Conservation (phyloP, 345 rosid genomes). For the Cardamine occulta region DNA sequence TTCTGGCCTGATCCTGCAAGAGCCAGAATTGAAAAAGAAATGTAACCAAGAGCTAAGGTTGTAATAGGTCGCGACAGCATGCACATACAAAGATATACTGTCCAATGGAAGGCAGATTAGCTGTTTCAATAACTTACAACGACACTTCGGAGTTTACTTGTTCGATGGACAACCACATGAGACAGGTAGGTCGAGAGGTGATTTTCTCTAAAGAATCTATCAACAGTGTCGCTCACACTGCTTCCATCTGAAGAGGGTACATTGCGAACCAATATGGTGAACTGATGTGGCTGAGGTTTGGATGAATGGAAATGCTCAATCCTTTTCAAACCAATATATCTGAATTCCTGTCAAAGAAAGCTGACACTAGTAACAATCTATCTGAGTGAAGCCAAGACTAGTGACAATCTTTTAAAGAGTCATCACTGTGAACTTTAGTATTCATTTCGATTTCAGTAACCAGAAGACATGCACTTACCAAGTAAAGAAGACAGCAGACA, state of each 20-base stretch:
- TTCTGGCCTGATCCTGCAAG: slow-evolving; percentile 61
- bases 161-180: slow-evolving; percentile 72
- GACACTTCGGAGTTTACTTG: slow-evolving; percentile 69
- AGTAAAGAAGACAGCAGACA: slow-evolving; percentile 76
- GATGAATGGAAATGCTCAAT: slow-evolving; percentile 75
- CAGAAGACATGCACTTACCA: slow-evolving; percentile 51
- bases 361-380: slow-evolving; percentile 14
- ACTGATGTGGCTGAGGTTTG: slow-evolving; percentile 91
- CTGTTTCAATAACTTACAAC: slow-evolving; percentile 56
- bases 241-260: slow-evolving; percentile 71
- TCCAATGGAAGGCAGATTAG: slow-evolving; percentile 3
- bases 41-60: slow-evolving; percentile 16
- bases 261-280: slow-evolving; percentile 81
- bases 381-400: not conserved
- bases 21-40: slow-evolving; percentile 22
- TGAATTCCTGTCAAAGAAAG: slow-evolving; percentile 73
- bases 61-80: not conserved
- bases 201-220: slow-evolving; percentile 72
- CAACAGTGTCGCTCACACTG: slow-evolving; percentile 78
- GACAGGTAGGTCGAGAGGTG: slow-evolving; percentile 80
- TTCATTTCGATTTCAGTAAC: not conserved
- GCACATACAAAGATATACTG: slow-evolving; percentile 15
- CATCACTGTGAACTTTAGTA: slow-evolving; percentile 8
- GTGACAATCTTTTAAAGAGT: slow-evolving; percentile 21
- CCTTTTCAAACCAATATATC: slow-evolving; percentile 68